Conservation (phyloP, 441 rosid species). For the Gossypium davidsonii region DNA sequence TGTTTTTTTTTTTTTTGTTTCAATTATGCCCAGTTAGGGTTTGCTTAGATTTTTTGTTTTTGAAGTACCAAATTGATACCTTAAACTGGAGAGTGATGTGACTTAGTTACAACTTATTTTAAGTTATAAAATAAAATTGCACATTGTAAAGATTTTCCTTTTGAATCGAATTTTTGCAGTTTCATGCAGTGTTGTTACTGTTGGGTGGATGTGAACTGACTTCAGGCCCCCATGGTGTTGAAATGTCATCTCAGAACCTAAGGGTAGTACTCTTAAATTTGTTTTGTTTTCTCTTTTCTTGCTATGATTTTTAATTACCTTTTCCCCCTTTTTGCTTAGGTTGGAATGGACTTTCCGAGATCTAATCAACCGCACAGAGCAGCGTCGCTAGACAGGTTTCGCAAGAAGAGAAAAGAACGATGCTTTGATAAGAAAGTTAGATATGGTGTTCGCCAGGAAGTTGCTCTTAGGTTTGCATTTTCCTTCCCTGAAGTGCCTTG, state of each 20-base stretch:
- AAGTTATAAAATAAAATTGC: not conserved
- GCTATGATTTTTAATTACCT: not conserved
- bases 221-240: constrained; percentile 50
- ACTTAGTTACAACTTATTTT: not conserved
- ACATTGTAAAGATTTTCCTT: not conserved
- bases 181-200: constrained; percentile 68
- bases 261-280: constrained; percentile 60
- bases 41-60: not conserved
- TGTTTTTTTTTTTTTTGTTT: not conserved
- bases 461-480: constrained; percentile 65
- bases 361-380: constrained; percentile 77
- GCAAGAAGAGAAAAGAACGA: constrained; percentile 88
- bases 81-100: constrained; percentile 6
- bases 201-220: constrained; percentile 73
- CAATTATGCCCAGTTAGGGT: not conserved
- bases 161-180: constrained; percentile 33
- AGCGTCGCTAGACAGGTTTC: constrained; percentile 78
- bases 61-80: not conserved
- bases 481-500: not conserved
- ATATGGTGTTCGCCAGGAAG: constrained; percentile 96
- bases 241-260: constrained; percentile 49
- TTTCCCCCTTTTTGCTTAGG: constrained; percentile 26
- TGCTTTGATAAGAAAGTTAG: constrained; percentile 92
- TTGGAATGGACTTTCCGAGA: constrained; percentile 49
- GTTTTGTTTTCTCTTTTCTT: not conserved